These are phyloP conservation scores for Ogataea angusta DNA, from an alignment of 805 yeast species.

Conservation along the genomic window DNA sequence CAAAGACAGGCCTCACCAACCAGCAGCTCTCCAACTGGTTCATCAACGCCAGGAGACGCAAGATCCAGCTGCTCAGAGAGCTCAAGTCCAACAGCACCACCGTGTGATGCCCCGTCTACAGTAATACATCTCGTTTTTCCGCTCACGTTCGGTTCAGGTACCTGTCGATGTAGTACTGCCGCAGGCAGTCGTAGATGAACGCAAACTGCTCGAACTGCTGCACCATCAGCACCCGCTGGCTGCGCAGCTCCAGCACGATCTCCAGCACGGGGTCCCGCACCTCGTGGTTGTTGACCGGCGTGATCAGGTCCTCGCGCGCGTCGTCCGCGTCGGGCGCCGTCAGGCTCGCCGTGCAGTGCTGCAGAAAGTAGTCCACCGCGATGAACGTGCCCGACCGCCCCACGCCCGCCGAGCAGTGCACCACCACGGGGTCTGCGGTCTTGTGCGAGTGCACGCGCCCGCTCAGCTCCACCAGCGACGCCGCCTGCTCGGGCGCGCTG, in stretches of 20 bases:
- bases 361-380: conserved; percentile 39
- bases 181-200: conserved; percentile 43
- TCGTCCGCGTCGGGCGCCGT: conserved; percentile 2
- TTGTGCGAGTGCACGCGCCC: conserved; percentile 14
- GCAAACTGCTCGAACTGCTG: conserved; percentile 49
- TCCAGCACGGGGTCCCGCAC: conserved; percentile 40
- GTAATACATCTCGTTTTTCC: conserved; percentile 1
- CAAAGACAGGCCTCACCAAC: conserved; percentile 52
- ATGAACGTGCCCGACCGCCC: conserved; percentile 56
- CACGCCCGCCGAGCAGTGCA: conserved; percentile 61
- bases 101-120: conserved; percentile 5
- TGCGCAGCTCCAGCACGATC: conserved; percentile 43
- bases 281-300: conserved; percentile 21
- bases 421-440: conserved; percentile 31
- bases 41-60: conserved; percentile 59
- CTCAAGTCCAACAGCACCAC: conserved; percentile 27
- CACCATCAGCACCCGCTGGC: conserved; percentile 52
- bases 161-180: conserved; percentile 17
- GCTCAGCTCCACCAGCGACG: conserved; percentile 30
- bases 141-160: conserved; percentile 8
- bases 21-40: conserved; percentile 63
- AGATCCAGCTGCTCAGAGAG: conserved; percentile 48
- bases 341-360: conserved; percentile 14
- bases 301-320: conserved; percentile 17
- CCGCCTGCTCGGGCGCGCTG: conserved; percentile 35